These are phyloP conservation scores for Suillus variegatus DNA, from an alignment of 768 basidiomycete species.

Conservation along the genomic window DNA sequence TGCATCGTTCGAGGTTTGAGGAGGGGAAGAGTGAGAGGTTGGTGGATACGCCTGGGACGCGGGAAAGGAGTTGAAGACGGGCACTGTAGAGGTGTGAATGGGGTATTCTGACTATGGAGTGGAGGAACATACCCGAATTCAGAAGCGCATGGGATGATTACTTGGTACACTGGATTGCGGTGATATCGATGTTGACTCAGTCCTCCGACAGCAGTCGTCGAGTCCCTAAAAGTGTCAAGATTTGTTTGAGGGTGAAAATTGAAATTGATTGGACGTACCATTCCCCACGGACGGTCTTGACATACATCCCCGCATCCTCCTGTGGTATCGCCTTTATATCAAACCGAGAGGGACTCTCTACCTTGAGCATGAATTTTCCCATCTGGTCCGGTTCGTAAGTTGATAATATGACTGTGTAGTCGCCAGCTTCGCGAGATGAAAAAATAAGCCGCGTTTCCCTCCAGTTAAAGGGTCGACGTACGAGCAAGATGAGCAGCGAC, in stretches of 20 bases:
- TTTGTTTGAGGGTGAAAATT: neutral
- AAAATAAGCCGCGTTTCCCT: neutral
- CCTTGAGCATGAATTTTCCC: conserved; percentile 63
- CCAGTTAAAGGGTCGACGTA: conserved; percentile 29
- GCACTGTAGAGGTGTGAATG: conserved; percentile 44
- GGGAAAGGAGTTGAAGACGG: conserved; percentile 62
- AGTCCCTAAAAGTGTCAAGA: conserved; percentile 44
- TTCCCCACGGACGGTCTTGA: conserved; percentile 60
- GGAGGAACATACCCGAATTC: conserved; percentile 53
- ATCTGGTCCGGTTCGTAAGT: conserved; percentile 75
- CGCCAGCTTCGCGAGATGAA: conserved; percentile 42
- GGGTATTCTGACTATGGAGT: neutral
- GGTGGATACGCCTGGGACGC: conserved; percentile 45
- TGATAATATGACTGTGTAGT: conserved; percentile 84
- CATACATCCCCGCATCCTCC: conserved; percentile 93
- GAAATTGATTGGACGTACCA: conserved; percentile 55
- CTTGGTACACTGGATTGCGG: conserved; percentile 67
- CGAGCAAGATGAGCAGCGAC: conserved; percentile 53
- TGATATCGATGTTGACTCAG: conserved; percentile 66
- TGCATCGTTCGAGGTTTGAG: conserved; percentile 36
- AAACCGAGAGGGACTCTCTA: conserved; percentile 64
- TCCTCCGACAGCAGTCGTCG: conserved; percentile 62
- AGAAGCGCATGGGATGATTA: conserved; percentile 53
- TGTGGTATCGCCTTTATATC: conserved; percentile 67
- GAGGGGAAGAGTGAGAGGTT: conserved; percentile 62